A percentile compares a stretch with the other conserved stretches of the same genome.
These are phyloP conservation scores for Populus simonii DNA, from an alignment of 345 rosid species.

Conservation along the genomic window DNA sequence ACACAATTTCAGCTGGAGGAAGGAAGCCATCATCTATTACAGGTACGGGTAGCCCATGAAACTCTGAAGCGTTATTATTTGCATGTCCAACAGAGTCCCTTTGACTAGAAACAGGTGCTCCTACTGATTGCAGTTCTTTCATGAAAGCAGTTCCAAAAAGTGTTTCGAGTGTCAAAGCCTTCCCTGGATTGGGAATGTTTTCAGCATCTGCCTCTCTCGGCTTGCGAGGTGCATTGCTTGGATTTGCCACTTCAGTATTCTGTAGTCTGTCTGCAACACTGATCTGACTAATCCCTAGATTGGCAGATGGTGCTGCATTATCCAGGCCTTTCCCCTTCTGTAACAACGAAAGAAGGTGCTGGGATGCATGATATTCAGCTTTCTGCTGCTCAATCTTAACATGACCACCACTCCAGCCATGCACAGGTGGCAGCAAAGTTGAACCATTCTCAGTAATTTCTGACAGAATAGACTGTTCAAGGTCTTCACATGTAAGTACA, in stretches of 20 bases:
- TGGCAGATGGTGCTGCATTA: slow-evolving; percentile 23
- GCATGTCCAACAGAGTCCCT: slow-evolving; percentile 37
- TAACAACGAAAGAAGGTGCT: slow-evolving; percentile 81
- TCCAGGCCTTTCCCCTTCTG: slow-evolving; percentile 48
- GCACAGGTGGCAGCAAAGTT: slow-evolving; percentile 34
- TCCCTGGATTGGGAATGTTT: slow-evolving; percentile 34
- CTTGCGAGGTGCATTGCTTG: slow-evolving; percentile 17
- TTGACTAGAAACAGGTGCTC: slow-evolving; percentile 52
- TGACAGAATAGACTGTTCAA: slow-evolving; percentile 85
- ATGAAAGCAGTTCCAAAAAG: slow-evolving; percentile 95
- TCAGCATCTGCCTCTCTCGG: slow-evolving; percentile 41
- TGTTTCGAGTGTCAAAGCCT: slow-evolving; percentile 79
- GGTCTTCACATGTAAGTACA: slow-evolving; percentile 97
- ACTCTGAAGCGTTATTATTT: slow-evolving; percentile 37
- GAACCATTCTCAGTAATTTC: slow-evolving; percentile 49
- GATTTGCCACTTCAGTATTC: slow-evolving; percentile 21
- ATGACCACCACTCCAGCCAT: slow-evolving; percentile 34
- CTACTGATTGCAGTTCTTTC: slow-evolving; percentile 81
- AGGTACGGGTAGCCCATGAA: slow-evolving; percentile 31
- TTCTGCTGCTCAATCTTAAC: slow-evolving; percentile 43
- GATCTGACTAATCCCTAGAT: slow-evolving; percentile 22
- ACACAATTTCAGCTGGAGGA: slow-evolving; percentile 30
- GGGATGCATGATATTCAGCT: slow-evolving; percentile 65
- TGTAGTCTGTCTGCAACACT: slow-evolving; percentile 17
- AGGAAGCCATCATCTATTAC: slow-evolving; percentile 31